Evolutionary conservation across 2,329 filamentous ascomycete species (phyloP), one percentile per base, ranked within the genome.

Genomic region (Epichloe sylvatica): DNA sequence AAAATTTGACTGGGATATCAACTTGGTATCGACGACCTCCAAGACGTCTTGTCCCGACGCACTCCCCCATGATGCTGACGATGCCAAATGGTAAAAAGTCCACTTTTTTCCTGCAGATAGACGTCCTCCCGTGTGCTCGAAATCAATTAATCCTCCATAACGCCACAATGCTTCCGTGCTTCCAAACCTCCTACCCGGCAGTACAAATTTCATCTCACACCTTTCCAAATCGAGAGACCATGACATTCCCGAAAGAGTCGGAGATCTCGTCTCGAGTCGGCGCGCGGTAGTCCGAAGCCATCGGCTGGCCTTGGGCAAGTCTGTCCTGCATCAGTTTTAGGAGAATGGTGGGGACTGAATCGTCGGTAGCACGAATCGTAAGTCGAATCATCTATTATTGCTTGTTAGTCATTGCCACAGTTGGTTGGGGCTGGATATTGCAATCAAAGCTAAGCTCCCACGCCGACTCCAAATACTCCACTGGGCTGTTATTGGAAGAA

Each of bases 361-460:
- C 92, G 60, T 97, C 91, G 1, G 92, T 98, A 5, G 91, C 92
- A 54, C 92, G 80, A 58, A 98, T 84, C 0, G 92, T 98, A 53
- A 97, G 74, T 48, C 92, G 90, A 60, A 94, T 86, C 88, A 96
- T 96, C 92, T 96, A 9, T 8, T 96, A 9, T 8, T 38, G 34
- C 40, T 19, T 19, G 34, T 51, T 17, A 13, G 45, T 43, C 23
- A 25, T 4, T 35, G 38, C 13, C 33, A 21, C 44, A 46, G 5
- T 12, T 23, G 7, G 15, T 19, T 3, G 21, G 11, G 9, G 25
- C 34, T n/a, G n/a, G n/a, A n/a, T n/a, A n/a, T n/a, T n/a, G n/a
- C n/a, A n/a, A n/a, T n/a, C n/a, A n/a, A n/a, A n/a, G n/a, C n/a
- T n/a, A n/a, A n/a, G n/a, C n/a, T n/a, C n/a, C n/a, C n/a, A n/a